Evolutionary conservation across 805 yeast genomes (phyloP), one percentile per base, ranked within the genome.

Genomic region (Candida golubevii): DNA sequence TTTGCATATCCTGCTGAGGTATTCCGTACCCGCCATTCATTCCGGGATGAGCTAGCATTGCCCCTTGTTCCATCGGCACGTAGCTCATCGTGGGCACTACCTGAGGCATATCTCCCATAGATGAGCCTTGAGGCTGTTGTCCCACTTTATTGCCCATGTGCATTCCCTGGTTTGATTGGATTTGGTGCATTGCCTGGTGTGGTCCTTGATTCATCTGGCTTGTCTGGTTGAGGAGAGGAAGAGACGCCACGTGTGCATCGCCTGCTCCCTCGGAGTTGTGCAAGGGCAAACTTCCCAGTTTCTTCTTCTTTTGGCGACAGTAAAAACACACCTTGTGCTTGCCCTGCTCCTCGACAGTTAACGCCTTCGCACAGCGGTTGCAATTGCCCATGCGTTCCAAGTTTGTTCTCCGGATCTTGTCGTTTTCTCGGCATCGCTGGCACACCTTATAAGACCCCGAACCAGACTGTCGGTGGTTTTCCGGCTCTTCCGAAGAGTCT

Each of bases 361-460:
- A 59, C 0, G 70, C 64, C 45, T 67, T 66, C 5, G 83, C 81
- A 61, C 87, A 82, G 42, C 87, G 69, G 55, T 79, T 80, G 56
- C 87, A 82, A 42, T 75, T 72, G 11, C 85, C 85, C 53, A 69
- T 61, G 46, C 71, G 72, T 55, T 80, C 86, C 47, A 82, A 61
- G 40, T 73, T 73, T 29, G 76, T 67, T 46, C 87, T 61, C 49
- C 87, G 67, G 38, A 75, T 62, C 55, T 76, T 79, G 56, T 81
- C 87, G 51, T 78, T 80, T 38, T 71, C 77, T 46, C 87, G 67
- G 58, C 88, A 82, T 49, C 85, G 65, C 47, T 72, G 66, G 56
- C 88, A 82, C n/a, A 82, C 87, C 56, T 81, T 82, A 61, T 66
- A 82, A 41, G 67, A 69, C 26, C 48, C 48, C 31, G 54, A 46